A percentile compares a stretch with the other conserved stretches of the same genome.
These are phyloP conservation scores for Lentinus tigrinus DNA, from an alignment of 768 basidiomycete species.

Conservation along the genomic window DNA sequence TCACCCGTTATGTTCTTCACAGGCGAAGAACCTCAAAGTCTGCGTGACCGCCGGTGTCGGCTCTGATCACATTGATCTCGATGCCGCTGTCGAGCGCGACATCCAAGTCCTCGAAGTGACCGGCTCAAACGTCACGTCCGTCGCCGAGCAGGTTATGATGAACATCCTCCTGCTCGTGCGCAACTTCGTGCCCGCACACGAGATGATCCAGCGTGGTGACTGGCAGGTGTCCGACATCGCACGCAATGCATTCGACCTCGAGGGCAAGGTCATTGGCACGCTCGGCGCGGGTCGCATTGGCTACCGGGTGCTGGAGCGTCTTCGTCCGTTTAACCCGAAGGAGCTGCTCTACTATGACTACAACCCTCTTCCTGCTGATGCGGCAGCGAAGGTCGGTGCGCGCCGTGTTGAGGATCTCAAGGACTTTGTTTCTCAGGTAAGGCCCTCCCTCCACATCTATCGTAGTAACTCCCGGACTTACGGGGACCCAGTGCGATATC, in stretches of 20 bases:
- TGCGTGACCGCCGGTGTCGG: slow-evolving; percentile 91
- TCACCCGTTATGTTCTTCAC: no score
- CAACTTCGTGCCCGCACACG: slow-evolving; percentile 86
- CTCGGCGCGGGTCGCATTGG: slow-evolving; percentile 85
- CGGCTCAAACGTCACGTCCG: slow-evolving; percentile 87
- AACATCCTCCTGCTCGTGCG: slow-evolving; percentile 86
- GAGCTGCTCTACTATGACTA: slow-evolving; percentile 92
- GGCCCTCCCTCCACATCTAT: no score
- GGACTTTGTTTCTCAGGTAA: slow-evolving; percentile 39
- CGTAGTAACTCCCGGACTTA: background rate
- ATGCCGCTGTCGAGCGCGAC: slow-evolving; percentile 77
- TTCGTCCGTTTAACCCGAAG: slow-evolving; percentile 83
- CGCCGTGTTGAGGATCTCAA: slow-evolving; percentile 80
- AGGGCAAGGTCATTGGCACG: slow-evolving; percentile 89
- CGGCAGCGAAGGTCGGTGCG: slow-evolving; percentile 64
- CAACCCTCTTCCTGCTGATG: slow-evolving; percentile 65
- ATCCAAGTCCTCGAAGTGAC: slow-evolving; percentile 73
- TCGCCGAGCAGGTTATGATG: slow-evolving; percentile 91
- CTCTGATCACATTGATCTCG: slow-evolving; percentile 87
- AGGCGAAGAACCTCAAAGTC: slow-evolving; percentile 83
- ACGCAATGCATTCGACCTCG: slow-evolving; percentile 83
- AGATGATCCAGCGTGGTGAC: slow-evolving; percentile 83
- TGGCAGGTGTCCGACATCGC: slow-evolving; percentile 87
- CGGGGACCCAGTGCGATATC: slow-evolving; percentile 54
- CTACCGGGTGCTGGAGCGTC: slow-evolving; percentile 78